Base-by-base conservation (phyloP, 495 filamentous ascomycete genomes). In the Oleoguttula mirabilis region DNA sequence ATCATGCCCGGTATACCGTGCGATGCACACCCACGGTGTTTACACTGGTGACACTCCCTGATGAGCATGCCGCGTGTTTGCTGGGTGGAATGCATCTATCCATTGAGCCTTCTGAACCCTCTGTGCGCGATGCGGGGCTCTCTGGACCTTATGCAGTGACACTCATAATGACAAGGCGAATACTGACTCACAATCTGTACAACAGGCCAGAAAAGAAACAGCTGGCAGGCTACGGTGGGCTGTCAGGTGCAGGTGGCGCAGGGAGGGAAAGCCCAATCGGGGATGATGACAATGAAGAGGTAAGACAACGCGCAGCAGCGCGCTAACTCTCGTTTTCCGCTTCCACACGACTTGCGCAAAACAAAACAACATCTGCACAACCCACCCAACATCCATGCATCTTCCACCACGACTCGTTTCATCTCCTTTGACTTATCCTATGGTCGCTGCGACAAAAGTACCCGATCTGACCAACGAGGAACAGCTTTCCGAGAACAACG, bases 401-500 rank as follows among this genome's bases (percentile, higher is more conserved):
- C 24, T 44, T 21, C 27, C 47, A 22, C 33, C 37, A 15, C 25
- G 36, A 17, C 32, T 10, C 22, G 28, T 21, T 12, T 32, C 52
- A 40, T 51, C 39, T 1, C 42, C 36, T 15, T 11, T 22, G 3
- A 23, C 20, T 16, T 37, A 36, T 30, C 22, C 31, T 23, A 45
- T 45, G 45, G 21, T 51, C 21, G 12, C 41, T 31, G 23, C 10
- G 6, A 22, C 39, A 14, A 14, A 3, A 32, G 50, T 54, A 52
- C 45, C 40, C 24, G 17, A 48, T 44, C 49, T 52, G 45, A 64
- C 54, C 33, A 19, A 20, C 44, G 39, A 28, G 6, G 34, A 43
- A 28, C 46, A 52, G 40, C 66, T 77, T 65, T 73, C 81, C 52
- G 82, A 92, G 36, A 94, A 94, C 56, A 82, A 85, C 50, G 90